A percentile compares a stretch with the other conserved stretches of the same genome.
phyloP scores from a whole-genome alignment of 306 rosid genomes.

The Medicago arabica region DNA sequence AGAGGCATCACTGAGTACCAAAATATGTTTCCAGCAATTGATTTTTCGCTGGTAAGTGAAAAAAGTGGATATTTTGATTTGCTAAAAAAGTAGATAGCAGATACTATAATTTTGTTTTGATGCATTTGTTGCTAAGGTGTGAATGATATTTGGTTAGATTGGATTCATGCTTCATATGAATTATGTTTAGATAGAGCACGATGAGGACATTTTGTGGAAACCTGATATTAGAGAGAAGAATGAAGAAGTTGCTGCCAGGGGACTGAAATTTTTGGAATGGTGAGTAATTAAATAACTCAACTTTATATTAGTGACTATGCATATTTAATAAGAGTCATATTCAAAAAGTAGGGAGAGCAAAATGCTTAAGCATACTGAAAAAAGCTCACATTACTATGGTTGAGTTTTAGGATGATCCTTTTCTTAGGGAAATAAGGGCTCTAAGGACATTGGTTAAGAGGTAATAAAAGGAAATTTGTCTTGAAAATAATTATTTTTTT shows the following conservation, averaged over 20 bases:
- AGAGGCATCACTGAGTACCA: constrained; percentile 73
- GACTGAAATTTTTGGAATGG: constrained; percentile 83
- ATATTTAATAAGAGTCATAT: not conserved
- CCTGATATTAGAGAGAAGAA: constrained; percentile 77
- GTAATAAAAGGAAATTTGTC: no score
- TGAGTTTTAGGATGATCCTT: not conserved
- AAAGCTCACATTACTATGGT: constrained; percentile 6
- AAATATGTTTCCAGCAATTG: constrained; percentile 84
- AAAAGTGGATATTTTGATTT: constrained; percentile 14
- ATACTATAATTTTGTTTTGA: constrained; percentile 24
- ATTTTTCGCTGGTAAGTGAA: constrained; percentile 78
- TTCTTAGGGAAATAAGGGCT: no score
- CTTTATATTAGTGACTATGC: constrained; percentile 5
- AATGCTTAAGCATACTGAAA: not conserved
- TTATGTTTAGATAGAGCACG: constrained; percentile 68
- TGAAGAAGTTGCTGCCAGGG: constrained; percentile 84
- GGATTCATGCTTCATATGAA: constrained; percentile 32
- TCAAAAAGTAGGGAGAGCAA: constrained; percentile 18
- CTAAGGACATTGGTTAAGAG: no score
- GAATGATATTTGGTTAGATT: constrained; percentile 37
- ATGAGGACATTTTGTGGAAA: constrained; percentile 79
- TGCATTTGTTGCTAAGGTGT: constrained; percentile 34
- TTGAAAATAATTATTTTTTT: no score
- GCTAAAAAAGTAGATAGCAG: constrained; percentile 27
- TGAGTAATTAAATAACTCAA: constrained; percentile 40